A percentile compares a stretch with the other conserved stretches of the same genome.
These are phyloP conservation scores for Verbena officinalis DNA, from an alignment of 257 asterid genomes.

Conservation along the genomic window DNA sequence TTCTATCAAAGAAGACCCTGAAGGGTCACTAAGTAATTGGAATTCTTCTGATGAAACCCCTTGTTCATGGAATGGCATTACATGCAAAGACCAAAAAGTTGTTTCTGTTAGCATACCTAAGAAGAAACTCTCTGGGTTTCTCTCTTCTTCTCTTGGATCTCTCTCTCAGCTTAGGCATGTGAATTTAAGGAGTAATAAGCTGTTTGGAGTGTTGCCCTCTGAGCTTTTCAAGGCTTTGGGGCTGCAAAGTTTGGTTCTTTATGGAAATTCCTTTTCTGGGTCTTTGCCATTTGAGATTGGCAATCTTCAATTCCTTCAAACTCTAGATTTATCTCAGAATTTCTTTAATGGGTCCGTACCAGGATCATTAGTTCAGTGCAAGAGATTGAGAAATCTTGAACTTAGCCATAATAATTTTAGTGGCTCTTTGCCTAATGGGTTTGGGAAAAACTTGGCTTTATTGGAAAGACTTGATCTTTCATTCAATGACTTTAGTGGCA, in stretches of 20 bases:
- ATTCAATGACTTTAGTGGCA: slow-evolving; percentile 57
- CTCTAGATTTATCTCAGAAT: slow-evolving; percentile 71
- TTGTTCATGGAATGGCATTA: slow-evolving; percentile 91
- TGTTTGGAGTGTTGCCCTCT: slow-evolving; percentile 58
- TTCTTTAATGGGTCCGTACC: slow-evolving; percentile 73
- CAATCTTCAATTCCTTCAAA: slow-evolving; percentile 61
- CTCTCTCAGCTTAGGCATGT: slow-evolving; percentile 76
- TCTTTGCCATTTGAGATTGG: slow-evolving; percentile 65
- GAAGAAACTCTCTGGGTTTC: slow-evolving; percentile 68
- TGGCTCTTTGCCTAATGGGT: slow-evolving; percentile 61
- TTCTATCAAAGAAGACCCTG: slow-evolving; percentile 64
- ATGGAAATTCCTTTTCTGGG: slow-evolving; percentile 76
- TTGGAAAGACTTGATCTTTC: slow-evolving; percentile 77
- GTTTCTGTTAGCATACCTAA: slow-evolving; percentile 70
- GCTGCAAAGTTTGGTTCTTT: slow-evolving; percentile 85
- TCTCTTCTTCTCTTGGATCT: slow-evolving; percentile 74
- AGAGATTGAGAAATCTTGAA: slow-evolving; percentile 59
- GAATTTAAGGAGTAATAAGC: slow-evolving; percentile 64
- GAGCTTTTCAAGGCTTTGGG: slow-evolving; percentile 58
- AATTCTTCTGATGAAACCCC: slow-evolving; percentile 74
- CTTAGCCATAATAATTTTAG: slow-evolving; percentile 60
- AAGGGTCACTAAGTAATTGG: slow-evolving; percentile 74
- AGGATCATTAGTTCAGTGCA: slow-evolving; percentile 51
- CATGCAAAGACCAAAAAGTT: slow-evolving; percentile 69
- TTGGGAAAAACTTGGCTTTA: slow-evolving; percentile 59